phyloP scores from a whole-genome alignment of 345 rosid species.

The Viola odorata region DNA sequence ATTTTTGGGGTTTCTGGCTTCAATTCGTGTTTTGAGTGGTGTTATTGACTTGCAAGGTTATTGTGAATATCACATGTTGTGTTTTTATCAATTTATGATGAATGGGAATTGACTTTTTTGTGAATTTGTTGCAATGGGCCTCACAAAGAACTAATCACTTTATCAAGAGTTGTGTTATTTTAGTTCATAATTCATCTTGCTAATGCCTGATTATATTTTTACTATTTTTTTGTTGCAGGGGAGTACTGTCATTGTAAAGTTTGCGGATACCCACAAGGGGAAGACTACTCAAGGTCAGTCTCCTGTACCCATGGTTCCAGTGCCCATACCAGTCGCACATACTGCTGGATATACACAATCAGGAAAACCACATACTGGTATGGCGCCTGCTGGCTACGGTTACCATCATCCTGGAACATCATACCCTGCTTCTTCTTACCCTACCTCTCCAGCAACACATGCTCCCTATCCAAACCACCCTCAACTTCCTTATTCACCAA shows the following conservation, averaged over 20 bases:
- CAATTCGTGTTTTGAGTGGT: neutral
- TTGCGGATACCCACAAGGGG: slow-evolving; percentile 49
- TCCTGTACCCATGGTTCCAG: slow-evolving; percentile 30
- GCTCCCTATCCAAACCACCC: slow-evolving; percentile 34
- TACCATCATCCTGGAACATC: slow-evolving; percentile 39
- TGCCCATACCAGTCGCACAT: slow-evolving; percentile 26
- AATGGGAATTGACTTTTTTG: too few relatives aligned
- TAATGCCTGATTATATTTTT: neutral
- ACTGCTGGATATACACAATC: slow-evolving; percentile 44
- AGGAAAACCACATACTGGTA: slow-evolving; percentile 32
- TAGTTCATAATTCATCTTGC: neutral
- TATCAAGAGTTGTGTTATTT: neutral
- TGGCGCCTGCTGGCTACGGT: slow-evolving; percentile 32
- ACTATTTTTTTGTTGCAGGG: slow-evolving; percentile 32
- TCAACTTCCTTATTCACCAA: slow-evolving; percentile 28
- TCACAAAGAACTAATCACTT: too few relatives aligned
- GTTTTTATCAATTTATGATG: too few relatives aligned
- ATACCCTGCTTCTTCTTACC: slow-evolving; percentile 34
- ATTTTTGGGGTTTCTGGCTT: neutral
- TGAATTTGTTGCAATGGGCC: too few relatives aligned
- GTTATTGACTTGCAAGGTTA: too few relatives aligned
- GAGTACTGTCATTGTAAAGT: slow-evolving; percentile 43
- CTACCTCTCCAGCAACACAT: slow-evolving; percentile 36
- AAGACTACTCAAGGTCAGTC: slow-evolving; percentile 35
- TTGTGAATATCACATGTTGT: too few relatives aligned